Evolutionary conservation across 140 eudicot species (phyloP), one percentile per base, ranked within the genome.

Genomic region (Senecio squalidus): DNA sequence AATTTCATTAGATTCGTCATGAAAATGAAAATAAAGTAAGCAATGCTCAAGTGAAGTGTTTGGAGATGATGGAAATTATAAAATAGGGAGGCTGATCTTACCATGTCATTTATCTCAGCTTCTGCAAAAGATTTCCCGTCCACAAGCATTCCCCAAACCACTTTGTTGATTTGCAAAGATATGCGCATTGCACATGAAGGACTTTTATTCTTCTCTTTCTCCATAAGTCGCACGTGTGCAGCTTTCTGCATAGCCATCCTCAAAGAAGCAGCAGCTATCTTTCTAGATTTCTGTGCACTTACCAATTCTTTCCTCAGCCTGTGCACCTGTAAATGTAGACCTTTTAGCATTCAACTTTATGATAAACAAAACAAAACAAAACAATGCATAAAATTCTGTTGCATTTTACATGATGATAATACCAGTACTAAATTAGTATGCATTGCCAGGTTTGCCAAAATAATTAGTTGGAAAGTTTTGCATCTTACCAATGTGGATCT

Each of bases 81-180:
- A n/a, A n/a, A n/a, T n/a, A n/a, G n/a, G n/a, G n/a, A n/a, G n/a
- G n/a, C n/a, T n/a, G n/a, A n/a, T n/a, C 81, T 71, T 64, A 75
- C 98, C 98, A 92, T 84, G 79, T 92, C 98, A 73, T 83, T 92
- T 68, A 92, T 86, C 83, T 92, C 98, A 21, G 96, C 98, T 73
- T 87, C 98, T 17, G 96, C 96, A 75, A 92, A 92, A 22, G 96
- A 74, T 78, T 92, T 92, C 8, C 98, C 98, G 82, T 92, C 98
- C 59, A 84, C 88, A 70, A 92, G 91, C 98, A 92, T 87, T 45
- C 95, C 81, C 98, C 98, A 92, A 55, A 82, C 96, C 5, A 92
- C 95, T 62, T 87, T 92, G 63, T 77, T 83, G 34, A 92, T 84
- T 78, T 92, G 96, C 82, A 92, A 58, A 45, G 98, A 92, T 59